Conservation (phyloP, 768 basidiomycete species). For the Russula foetens region DNA sequence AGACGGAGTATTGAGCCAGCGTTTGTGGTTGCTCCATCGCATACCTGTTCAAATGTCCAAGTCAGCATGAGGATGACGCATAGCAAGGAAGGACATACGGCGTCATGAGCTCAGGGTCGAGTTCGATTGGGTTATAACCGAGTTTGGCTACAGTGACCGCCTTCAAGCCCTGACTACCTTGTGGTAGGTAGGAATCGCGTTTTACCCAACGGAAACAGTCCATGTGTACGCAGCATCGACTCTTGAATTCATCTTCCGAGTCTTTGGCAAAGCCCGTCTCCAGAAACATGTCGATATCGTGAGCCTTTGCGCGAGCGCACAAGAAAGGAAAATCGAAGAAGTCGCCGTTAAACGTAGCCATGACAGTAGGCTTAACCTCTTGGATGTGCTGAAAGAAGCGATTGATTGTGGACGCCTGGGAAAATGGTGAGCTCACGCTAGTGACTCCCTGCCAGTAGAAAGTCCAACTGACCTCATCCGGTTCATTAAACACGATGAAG, state of each 20-base stretch:
- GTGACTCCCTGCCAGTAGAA: neutral
- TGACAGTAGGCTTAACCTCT: conserved; percentile 90
- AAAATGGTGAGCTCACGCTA: neutral
- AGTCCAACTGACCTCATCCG: conserved; percentile 75
- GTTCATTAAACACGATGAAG: conserved; percentile 91
- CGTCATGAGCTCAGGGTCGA: conserved; percentile 99
- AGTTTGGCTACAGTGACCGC: conserved; percentile 95
- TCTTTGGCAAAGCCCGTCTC: conserved; percentile 93
- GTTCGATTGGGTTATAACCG: conserved; percentile 93
- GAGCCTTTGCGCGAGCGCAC: conserved; percentile 70
- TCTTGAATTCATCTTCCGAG: conserved; percentile 91
- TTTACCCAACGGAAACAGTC: conserved; percentile 99
- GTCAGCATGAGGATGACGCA: neutral
- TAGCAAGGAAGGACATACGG: conserved; percentile 51
- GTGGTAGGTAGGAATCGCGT: conserved; percentile 95
- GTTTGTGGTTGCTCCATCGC: conserved; percentile 92
- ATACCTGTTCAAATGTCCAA: conserved; percentile 48
- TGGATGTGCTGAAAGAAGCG: conserved; percentile 93
- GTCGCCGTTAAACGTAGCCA: conserved; percentile 98
- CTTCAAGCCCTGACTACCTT: conserved; percentile 97
- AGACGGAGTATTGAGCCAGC: conserved; percentile 96
- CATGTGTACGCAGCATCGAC: conserved; percentile 90
- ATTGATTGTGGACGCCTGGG: conserved; percentile 69
- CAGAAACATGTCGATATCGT: conserved; percentile 93
- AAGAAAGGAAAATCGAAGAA: conserved; percentile 99